Base-by-base conservation (phyloP, 2,329 filamentous ascomycete genomes). In the Monosporascus sp. region DNA sequence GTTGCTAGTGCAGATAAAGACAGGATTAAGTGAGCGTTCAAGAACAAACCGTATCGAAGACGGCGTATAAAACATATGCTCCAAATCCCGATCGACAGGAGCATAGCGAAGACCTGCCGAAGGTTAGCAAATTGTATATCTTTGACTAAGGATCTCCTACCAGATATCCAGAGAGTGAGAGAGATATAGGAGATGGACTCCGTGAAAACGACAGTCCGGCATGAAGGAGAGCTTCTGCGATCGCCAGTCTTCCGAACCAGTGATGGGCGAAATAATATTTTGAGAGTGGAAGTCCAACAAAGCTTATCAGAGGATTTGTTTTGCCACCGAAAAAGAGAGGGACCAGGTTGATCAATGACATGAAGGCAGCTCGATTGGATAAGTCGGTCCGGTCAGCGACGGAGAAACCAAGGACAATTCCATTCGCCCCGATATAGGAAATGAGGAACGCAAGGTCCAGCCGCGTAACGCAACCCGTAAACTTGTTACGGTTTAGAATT, bases 321-420 rank as follows among this genome's bases (percentile, higher is more conserved):
- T 52, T 41, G 7, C 56, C 56, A 40, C 55, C 56, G 3, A 57
- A 51, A 37, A 60, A 63, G 1, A 63, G 52, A 6, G 56, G 59
- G 27, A 60, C 49, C 19, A 60, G 22, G 37, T 63, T 63, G 11
- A 60, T 37, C 5, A 50, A 47, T 14, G 59, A 52, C 49, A 62
- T 50, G 11, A 54, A 43, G 6, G 57, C 53, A 17, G 50, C 48
- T 11, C 60, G 45, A 27, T 19, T 43, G 16, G 55, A 52, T 41
- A 60, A 26, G 19, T 61, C 54, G 53, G 38, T 11, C 43, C 19
- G 19, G 24, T n/a, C 20, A 14, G 24, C 40, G 17, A 56, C 43
- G 5, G 43, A 41, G 43, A 57, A 26, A 20, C 50, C 50, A 43
- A 58, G 55, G 53, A 24, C 52, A 43, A 60, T 45, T 14, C 52